Conservation (phyloP, 176 grass and related monocot genomes). For the Oryza officinalis region DNA sequence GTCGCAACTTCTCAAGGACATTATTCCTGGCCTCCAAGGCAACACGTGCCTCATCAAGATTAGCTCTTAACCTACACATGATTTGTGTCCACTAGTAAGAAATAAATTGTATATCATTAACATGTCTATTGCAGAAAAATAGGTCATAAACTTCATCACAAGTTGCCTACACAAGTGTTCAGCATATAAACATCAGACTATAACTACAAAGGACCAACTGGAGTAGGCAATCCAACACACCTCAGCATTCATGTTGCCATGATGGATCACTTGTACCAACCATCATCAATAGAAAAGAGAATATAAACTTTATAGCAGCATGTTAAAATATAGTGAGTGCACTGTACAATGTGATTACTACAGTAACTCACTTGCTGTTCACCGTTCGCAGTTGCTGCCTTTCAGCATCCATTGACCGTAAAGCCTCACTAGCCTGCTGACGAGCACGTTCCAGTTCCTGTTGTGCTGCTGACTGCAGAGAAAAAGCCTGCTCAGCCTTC, state of each 20-base stretch:
- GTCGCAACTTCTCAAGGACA: constrained; percentile 80
- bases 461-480: constrained; percentile 64
- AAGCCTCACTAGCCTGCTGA: constrained; percentile 87
- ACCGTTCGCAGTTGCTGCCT: constrained; percentile 82
- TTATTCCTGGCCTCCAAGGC: constrained; percentile 80
- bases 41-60: constrained; percentile 77
- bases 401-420: constrained; percentile 84
- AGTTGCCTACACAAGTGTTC: not conserved
- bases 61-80: constrained; percentile 73
- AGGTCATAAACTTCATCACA: constrained; percentile 6
- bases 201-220: not conserved
- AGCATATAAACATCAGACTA: not conserved
- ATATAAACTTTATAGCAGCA: not conserved
- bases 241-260: not conserved
- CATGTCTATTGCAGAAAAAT: constrained; percentile 30
- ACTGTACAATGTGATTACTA: constrained; percentile 13
- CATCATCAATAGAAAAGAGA: not conserved
- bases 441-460: constrained; percentile 86
- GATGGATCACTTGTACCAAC: not conserved
- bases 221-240: not conserved
- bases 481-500: constrained; percentile 74
- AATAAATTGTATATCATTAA: constrained; percentile 22
- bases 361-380: constrained; percentile 76
- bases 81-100: constrained; percentile 39
- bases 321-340: constrained; percentile 15